Percentiles rank a stretch among this genome's conserved stretches.
Evolutionary conservation across 2,329 filamentous ascomycete species (phyloP).

Genomic region (Fusarium protoensiforme): DNA sequence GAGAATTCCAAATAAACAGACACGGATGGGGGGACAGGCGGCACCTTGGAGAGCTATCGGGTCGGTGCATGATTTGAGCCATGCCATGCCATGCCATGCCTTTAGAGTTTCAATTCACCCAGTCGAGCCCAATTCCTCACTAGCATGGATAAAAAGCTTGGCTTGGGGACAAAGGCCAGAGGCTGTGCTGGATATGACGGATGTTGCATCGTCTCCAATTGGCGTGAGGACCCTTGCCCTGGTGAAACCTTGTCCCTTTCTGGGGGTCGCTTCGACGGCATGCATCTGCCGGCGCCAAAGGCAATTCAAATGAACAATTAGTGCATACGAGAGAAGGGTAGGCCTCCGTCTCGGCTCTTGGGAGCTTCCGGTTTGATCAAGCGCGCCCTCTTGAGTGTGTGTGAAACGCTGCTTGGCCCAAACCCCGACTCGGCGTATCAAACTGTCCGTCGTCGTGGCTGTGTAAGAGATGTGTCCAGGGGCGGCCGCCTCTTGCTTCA

Average conservation of each 20-base stretch:
- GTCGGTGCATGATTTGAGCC: not conserved
- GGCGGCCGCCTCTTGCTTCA: conserved; percentile 31
- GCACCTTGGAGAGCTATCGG: not conserved
- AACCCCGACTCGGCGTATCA: conserved; percentile 20
- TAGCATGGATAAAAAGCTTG: not conserved
- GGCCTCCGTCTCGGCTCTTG: not conserved
- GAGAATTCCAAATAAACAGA: not conserved
- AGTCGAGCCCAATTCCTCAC: not conserved
- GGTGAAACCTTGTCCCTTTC: not conserved
- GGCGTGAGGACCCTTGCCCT: not conserved
- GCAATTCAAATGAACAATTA: not conserved
- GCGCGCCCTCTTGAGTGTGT: not conserved
- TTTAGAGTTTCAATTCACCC: not conserved
- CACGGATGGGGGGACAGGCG: not conserved
- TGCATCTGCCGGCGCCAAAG: not conserved
- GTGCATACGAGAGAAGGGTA: not conserved
- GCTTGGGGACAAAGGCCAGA: not conserved
- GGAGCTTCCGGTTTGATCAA: conserved; percentile 1
- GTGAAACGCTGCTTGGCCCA: conserved; percentile 6
- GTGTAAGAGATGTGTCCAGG: conserved; percentile 8
- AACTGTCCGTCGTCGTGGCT: conserved; percentile 27
- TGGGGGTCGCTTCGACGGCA: not conserved
- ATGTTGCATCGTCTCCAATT: not conserved
- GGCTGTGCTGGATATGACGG: not conserved
- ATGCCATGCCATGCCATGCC: not conserved